These are phyloP conservation scores for Dacryopinax primogenitus DNA, from an alignment of 768 basidiomycete species.

Conservation along the genomic window DNA sequence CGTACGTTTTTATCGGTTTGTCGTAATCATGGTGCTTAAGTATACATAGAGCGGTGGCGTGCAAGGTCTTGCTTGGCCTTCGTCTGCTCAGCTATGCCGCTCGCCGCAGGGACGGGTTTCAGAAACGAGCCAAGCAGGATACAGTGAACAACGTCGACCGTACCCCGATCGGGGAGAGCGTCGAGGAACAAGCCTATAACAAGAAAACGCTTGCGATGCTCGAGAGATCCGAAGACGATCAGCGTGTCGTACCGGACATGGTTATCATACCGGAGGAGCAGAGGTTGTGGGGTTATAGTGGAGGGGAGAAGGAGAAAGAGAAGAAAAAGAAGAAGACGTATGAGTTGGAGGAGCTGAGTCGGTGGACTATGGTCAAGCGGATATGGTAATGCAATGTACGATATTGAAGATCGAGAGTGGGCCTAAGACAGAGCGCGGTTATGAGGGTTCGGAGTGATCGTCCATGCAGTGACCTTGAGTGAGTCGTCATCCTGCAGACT, in stretches of 20 bases:
- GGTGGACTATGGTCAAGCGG: constrained; percentile 92
- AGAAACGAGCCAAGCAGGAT: constrained; percentile 53
- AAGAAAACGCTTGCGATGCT: constrained; percentile 50
- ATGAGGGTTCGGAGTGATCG: no score
- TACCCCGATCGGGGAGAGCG: constrained; percentile 82
- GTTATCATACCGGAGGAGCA: constrained; percentile 22
- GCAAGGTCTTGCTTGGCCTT: constrained; percentile 89
- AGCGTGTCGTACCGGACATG: constrained; percentile 52
- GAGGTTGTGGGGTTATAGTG: constrained; percentile 33
- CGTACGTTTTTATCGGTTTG: constrained; percentile 37
- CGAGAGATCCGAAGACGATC: constrained; percentile 57
- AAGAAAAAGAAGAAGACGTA: constrained; percentile 15
- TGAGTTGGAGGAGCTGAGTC: constrained; percentile 60
- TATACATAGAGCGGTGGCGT: constrained; percentile 46
- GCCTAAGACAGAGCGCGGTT: no score
- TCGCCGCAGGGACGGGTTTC: constrained; percentile 45
- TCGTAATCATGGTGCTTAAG: constrained; percentile 21
- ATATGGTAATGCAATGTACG: constrained; percentile 43
- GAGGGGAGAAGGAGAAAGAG: constrained; percentile 14
- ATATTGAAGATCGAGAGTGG: no score
- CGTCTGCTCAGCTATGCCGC: constrained; percentile 76
- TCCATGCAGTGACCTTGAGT: no score
- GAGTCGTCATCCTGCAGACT: no score
- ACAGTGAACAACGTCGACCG: constrained; percentile 75
- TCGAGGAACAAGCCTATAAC: constrained; percentile 59